Conservation (phyloP, 1,139 yeast genomes). For the Yamadazyma songkhlaensis region DNA sequence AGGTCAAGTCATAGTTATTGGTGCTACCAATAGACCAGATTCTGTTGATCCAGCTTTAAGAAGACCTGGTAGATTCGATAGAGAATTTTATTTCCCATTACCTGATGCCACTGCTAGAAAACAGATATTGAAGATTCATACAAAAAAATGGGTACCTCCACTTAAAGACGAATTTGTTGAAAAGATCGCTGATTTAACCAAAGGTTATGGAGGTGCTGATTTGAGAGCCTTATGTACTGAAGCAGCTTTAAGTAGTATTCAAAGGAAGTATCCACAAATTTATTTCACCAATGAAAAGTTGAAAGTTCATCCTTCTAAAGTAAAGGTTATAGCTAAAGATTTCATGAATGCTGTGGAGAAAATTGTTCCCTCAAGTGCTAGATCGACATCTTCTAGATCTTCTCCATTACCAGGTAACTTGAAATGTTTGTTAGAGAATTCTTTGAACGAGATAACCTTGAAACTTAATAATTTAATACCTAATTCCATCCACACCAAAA, state of each 20-base stretch:
- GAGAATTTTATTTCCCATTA: constrained; percentile 93
- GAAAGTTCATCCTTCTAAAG: constrained; percentile 65
- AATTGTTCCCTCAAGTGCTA: constrained; percentile 88
- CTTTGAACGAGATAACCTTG: constrained; percentile 44
- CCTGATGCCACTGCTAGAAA: constrained; percentile 82
- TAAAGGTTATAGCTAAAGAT: constrained; percentile 79
- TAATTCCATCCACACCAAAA: constrained; percentile 30
- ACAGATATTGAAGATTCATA: constrained; percentile 78
- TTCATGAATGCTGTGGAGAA: constrained; percentile 84
- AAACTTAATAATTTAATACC: constrained; percentile 66
- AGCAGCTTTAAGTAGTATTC: constrained; percentile 90
- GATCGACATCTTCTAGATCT: constrained; percentile 74
- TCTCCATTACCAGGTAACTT: constrained; percentile 78
- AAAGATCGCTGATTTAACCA: constrained; percentile 75
- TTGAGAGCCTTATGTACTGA: constrained; percentile 92
- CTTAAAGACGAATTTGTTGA: constrained; percentile 55
- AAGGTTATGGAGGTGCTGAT: constrained; percentile 99
- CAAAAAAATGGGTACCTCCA: constrained; percentile 85
- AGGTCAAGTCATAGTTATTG: constrained; percentile 96
- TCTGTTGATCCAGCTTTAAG: constrained; percentile 96
- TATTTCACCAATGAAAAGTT: constrained; percentile 76
- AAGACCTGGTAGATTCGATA: constrained; percentile 95
- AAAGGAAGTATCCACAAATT: constrained; percentile 90
- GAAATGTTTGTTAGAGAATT: constrained; percentile 54
- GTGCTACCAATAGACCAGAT: constrained; percentile 98